Conservation (phyloP, 2,329 filamentous ascomycete species). For the Monosporascus ibericus region DNA sequence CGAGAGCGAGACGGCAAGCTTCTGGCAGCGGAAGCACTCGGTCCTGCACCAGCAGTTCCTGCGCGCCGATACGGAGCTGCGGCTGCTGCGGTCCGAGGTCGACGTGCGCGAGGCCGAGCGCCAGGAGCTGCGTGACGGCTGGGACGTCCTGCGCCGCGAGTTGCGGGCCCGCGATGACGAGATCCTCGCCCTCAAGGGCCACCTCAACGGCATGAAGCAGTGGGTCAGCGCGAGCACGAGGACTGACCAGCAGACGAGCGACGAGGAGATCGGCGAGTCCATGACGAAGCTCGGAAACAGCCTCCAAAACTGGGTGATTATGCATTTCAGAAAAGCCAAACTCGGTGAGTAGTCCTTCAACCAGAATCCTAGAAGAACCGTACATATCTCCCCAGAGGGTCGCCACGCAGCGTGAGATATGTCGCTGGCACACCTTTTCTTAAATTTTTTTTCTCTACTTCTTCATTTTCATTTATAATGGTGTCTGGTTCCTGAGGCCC, state of each 20-base stretch:
- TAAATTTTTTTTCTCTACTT: no score
- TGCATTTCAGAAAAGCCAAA: slow-evolving; percentile 59
- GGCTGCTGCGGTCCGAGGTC: slow-evolving; percentile 44
- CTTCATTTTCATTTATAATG: no score
- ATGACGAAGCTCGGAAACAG: slow-evolving; percentile 59
- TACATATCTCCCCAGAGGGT: neutral
- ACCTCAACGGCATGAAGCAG: slow-evolving; percentile 63
- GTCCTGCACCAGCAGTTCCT: slow-evolving; percentile 46
- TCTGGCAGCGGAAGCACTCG: slow-evolving; percentile 53
- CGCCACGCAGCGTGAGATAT: no score
- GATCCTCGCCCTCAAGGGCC: slow-evolving; percentile 46
- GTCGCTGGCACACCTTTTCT: no score
- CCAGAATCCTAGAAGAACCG: neutral
- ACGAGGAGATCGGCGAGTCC: slow-evolving; percentile 59
- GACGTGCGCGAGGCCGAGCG: slow-evolving; percentile 40
- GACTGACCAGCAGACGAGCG: slow-evolving; percentile 54
- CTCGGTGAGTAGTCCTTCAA: slow-evolving; percentile 35
- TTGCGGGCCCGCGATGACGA: slow-evolving; percentile 49
- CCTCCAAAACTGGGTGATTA: slow-evolving; percentile 69
- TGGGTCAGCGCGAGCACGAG: slow-evolving; percentile 64
- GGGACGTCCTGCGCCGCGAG: slow-evolving; percentile 40
- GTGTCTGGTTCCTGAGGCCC: no score
- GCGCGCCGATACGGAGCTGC: slow-evolving; percentile 46
- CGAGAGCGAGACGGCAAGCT: slow-evolving; percentile 49
- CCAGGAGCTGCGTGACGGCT: slow-evolving; percentile 43